Conservation (phyloP, 164 flowering plant species). For the Santalum album region DNA sequence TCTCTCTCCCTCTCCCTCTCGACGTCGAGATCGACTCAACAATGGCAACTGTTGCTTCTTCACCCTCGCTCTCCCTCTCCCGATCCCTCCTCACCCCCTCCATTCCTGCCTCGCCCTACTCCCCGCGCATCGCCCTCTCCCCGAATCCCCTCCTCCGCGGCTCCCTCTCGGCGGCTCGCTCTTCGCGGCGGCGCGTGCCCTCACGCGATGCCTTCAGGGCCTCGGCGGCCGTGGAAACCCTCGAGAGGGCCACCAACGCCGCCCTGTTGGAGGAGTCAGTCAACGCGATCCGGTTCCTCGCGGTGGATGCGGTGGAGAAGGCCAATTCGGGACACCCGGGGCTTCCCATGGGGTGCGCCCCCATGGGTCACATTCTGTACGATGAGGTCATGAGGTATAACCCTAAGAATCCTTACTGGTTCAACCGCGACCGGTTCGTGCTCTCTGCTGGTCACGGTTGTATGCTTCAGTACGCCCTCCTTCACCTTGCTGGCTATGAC, state of each 20-base stretch:
- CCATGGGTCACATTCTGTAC: constrained; percentile 86
- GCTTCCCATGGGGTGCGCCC: constrained; percentile 98
- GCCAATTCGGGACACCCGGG: constrained; percentile 99
- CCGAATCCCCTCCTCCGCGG: background rate
- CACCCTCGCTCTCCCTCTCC: background rate
- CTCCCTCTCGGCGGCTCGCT: background rate
- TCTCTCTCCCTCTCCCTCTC: background rate
- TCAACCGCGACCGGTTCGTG: constrained; percentile 46
- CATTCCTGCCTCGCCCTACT: background rate
- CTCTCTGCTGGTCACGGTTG: constrained; percentile 1
- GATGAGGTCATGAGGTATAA: constrained; percentile 93
- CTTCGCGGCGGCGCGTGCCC: background rate
- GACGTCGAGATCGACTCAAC: background rate
- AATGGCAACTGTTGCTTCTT: constrained; percentile 2
- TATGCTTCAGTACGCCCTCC: constrained; percentile 54
- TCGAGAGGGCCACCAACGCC: constrained; percentile 2
- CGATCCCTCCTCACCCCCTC: background rate
- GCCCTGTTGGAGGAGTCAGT: constrained; percentile 68
- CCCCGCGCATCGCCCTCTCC: background rate
- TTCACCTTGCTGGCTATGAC: constrained; percentile 96
- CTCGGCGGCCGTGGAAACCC: background rate
- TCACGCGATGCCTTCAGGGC: background rate
- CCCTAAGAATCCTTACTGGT: constrained; percentile 96
- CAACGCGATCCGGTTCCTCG: constrained; percentile 80
- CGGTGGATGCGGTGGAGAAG: constrained; percentile 94